phyloP scores from a whole-genome alignment of 2,329 filamentous ascomycete genomes.

The Pestalotiopsis sp. region DNA sequence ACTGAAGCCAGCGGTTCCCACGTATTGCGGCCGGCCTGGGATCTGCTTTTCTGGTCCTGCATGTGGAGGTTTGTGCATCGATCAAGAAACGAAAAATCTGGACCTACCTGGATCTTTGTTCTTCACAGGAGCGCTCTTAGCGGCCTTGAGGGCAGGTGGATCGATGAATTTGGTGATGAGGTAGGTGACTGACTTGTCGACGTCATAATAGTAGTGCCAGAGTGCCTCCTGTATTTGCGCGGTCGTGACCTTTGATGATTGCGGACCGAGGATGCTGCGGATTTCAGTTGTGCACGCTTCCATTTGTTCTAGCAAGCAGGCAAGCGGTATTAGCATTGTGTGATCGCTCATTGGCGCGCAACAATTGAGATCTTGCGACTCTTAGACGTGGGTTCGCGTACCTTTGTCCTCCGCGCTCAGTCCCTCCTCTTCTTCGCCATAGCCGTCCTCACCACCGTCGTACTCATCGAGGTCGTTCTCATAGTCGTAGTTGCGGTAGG shows the following conservation, averaged over 20 bases:
- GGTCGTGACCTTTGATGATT: slow-evolving; percentile 57
- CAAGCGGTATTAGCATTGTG: not conserved
- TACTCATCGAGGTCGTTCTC: slow-evolving; percentile 55
- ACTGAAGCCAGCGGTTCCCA: not conserved
- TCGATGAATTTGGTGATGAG: slow-evolving; percentile 67
- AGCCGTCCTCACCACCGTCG: slow-evolving; percentile 43
- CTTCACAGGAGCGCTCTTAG: slow-evolving; percentile 39
- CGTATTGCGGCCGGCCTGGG: not conserved
- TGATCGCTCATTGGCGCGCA: not conserved
- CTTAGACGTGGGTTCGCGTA: slow-evolving; percentile 10
- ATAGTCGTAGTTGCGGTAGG: slow-evolving; percentile 51
- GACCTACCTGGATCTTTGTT: slow-evolving; percentile 48
- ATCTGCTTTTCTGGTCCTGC: slow-evolving; percentile 14
- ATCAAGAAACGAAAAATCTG: slow-evolving; percentile 19
- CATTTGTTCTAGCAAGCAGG: slow-evolving; percentile 45
- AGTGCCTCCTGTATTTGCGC: slow-evolving; percentile 83
- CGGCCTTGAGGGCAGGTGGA: slow-evolving; percentile 39
- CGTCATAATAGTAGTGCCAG: slow-evolving; percentile 96
- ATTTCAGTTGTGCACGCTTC: slow-evolving; percentile 68
- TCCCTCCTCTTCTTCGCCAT: slow-evolving; percentile 48
- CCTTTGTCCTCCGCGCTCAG: slow-evolving; percentile 38
- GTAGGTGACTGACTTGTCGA: slow-evolving; percentile 82
- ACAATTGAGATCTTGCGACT: not conserved
- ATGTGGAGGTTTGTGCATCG: slow-evolving; percentile 5
- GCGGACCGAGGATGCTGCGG: slow-evolving; percentile 63